Base-by-base conservation (phyloP, 495 filamentous ascomycete species). In the Trichoderma asperelloides region DNA sequence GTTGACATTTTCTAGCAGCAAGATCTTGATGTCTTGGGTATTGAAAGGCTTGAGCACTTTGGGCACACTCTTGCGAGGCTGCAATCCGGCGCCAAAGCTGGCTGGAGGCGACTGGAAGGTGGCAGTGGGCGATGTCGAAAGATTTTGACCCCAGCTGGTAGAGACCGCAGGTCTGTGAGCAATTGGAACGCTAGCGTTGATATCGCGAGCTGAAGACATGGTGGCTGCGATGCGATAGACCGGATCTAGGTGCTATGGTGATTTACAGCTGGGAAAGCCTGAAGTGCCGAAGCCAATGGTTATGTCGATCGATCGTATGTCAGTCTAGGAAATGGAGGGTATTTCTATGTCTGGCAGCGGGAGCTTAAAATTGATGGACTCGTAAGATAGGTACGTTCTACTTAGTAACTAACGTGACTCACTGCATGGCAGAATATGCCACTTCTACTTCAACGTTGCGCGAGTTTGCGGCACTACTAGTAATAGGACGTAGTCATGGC, bases 11-110 rank as follows among this genome's bases (percentile, higher is more conserved):
- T 99, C 96, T 28, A 99, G 80, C 9, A 99, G 83, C 67, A 99
- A 81, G 47, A 99, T 96, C 80, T 96, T 98, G 77, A 99, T 90
- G 72, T 98, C 94, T 73, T 91, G 85, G 6, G 92, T 95, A 69
- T 91, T 88, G 77, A 99, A 99, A 25, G 96, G 96, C 79, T 98
- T 98, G 71, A 98, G 79, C 65, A 89, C 91, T 78, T 96, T 97
- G 23, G 87, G 80, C 67, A 71, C 76, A 4, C 33, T 45, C 16
- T 12, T 39, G 16, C 33, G 63, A 23, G 33, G 33, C 33, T 41
- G 21, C 8, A 40, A n/a, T 13, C 63, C 40, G 33, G 33, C 9
- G 70, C 74, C 71, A 74, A 79, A 77, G 70, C 76, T 76, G 37
- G 86, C 82, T n/a, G 83, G 77, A 11, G 84, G 82, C 65, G 87